These are phyloP conservation scores for Penicillium hordei DNA, from an alignment of 2,329 filamentous ascomycete genomes.

Conservation along the genomic window DNA sequence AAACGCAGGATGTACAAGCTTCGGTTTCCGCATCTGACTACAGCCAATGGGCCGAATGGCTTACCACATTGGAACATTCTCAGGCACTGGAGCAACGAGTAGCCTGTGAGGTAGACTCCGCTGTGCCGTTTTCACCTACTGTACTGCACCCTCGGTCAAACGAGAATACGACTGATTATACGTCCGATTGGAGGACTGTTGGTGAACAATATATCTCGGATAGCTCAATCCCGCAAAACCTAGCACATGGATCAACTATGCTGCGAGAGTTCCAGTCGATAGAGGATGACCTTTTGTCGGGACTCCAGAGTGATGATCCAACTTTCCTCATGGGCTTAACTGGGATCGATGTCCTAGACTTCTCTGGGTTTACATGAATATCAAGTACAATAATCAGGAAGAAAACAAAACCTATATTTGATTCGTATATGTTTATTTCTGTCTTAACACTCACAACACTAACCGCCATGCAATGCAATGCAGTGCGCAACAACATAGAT, in stretches of 20 bases:
- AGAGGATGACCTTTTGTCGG: constrained; percentile 7
- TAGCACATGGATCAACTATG: neutral
- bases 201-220: neutral
- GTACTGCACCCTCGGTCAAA: neutral
- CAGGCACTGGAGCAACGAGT: neutral
- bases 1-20: neutral
- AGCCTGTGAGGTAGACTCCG: neutral
- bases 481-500: neutral
- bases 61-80: constrained; percentile 4
- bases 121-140: neutral
- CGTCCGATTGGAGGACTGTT: neutral
- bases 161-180: neutral
- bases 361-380: constrained; percentile 9
- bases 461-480: neutral
- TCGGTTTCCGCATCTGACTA: constrained; percentile 3
- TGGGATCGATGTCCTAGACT: constrained; percentile 30
- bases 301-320: constrained; percentile 25
- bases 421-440: neutral
- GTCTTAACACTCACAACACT: neutral
- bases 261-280: neutral
- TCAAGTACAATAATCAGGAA: no score
- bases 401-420: no score
- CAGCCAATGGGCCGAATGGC: constrained; percentile 13
- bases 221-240: neutral
- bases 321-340: constrained; percentile 31